A percentile compares a stretch with the other conserved stretches of the same genome.
phyloP scores from a whole-genome alignment of 768 basidiomycete genomes.

The Russula earlei region DNA sequence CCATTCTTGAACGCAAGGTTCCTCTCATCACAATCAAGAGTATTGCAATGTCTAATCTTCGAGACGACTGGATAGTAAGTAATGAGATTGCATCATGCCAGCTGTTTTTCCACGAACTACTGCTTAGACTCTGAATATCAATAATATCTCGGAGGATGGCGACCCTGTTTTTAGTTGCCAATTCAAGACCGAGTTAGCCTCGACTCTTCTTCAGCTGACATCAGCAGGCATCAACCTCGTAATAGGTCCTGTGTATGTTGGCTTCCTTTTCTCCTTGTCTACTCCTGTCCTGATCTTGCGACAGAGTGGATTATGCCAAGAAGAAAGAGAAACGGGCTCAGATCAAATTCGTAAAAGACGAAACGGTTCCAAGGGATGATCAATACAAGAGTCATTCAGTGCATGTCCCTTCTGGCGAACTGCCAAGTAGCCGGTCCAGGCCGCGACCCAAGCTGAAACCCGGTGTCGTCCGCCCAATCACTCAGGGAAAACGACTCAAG shows the following conservation, averaged over 20 bases:
- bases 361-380: slow-evolving; percentile 68
- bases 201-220: slow-evolving; percentile 73
- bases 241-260: slow-evolving; percentile 67
- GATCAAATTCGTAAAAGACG: slow-evolving; percentile 86
- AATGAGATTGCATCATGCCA: background rate
- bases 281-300: background rate
- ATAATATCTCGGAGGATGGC: slow-evolving; percentile 74
- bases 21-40: slow-evolving; percentile 80
- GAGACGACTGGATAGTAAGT: slow-evolving; percentile 92
- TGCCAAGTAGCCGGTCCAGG: slow-evolving; percentile 68
- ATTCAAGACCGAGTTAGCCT: slow-evolving; percentile 92
- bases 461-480: slow-evolving; percentile 76
- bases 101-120: background rate
- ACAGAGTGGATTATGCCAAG: slow-evolving; percentile 81
- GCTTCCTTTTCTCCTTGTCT: background rate
- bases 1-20: slow-evolving; percentile 75
- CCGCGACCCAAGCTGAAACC: slow-evolving; percentile 84
- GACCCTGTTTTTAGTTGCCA: slow-evolving; percentile 85
- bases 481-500: slow-evolving; percentile 70
- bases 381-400: slow-evolving; percentile 91
- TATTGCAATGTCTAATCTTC: slow-evolving; percentile 77
- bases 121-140: slow-evolving; percentile 64
- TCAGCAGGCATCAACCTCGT: slow-evolving; percentile 63
- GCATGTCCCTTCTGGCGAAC: slow-evolving; percentile 80
- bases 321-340: slow-evolving; percentile 92